A percentile compares a stretch with the other conserved stretches of the same genome.
These are phyloP conservation scores for Aspergillus aculeatinus DNA, from an alignment of 2,329 filamentous ascomycete genomes.

Conservation along the genomic window DNA sequence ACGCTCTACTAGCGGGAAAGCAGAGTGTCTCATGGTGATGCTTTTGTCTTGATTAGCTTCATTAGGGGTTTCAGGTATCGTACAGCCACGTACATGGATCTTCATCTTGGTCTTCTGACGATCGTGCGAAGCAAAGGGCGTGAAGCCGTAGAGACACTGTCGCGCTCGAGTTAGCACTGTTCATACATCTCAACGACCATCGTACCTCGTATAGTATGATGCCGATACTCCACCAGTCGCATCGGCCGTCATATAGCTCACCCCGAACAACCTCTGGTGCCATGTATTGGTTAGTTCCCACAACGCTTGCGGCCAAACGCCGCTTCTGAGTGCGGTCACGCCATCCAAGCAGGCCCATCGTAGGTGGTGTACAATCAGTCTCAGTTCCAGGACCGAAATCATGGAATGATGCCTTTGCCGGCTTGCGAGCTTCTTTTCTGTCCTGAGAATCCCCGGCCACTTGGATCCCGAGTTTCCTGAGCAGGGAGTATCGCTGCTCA, in stretches of 20 bases:
- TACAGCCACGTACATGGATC: constrained; percentile 63
- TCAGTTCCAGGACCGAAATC: constrained; percentile 27
- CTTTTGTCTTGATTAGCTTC: constrained; percentile 41
- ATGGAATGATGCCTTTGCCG: constrained; percentile 14
- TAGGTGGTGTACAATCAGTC: constrained; percentile 17
- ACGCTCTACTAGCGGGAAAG: constrained; percentile 62
- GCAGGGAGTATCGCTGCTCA: constrained; percentile 73
- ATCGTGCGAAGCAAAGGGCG: constrained; percentile 81
- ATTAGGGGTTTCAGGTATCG: neutral
- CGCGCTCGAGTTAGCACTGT: constrained; percentile 5
- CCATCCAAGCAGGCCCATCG: constrained; percentile 64
- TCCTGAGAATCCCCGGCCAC: constrained; percentile 75
- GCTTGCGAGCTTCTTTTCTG: constrained; percentile 52
- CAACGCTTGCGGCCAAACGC: constrained; percentile 76
- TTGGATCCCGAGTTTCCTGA: constrained; percentile 72
- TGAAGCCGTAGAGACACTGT: constrained; percentile 85
- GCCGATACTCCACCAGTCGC: constrained; percentile 96
- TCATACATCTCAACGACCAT: neutral
- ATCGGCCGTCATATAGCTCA: constrained; percentile 82
- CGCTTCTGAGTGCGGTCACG: constrained; percentile 68
- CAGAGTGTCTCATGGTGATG: constrained; percentile 67
- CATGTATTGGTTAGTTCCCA: constrained; percentile 98
- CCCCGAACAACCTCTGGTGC: constrained; percentile 88
- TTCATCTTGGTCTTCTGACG: constrained; percentile 81
- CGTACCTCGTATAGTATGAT: constrained; percentile 82